These are phyloP conservation scores for Chrysosporium keratinophilum DNA, from an alignment of 2,329 filamentous ascomycete species.

Conservation along the genomic window DNA sequence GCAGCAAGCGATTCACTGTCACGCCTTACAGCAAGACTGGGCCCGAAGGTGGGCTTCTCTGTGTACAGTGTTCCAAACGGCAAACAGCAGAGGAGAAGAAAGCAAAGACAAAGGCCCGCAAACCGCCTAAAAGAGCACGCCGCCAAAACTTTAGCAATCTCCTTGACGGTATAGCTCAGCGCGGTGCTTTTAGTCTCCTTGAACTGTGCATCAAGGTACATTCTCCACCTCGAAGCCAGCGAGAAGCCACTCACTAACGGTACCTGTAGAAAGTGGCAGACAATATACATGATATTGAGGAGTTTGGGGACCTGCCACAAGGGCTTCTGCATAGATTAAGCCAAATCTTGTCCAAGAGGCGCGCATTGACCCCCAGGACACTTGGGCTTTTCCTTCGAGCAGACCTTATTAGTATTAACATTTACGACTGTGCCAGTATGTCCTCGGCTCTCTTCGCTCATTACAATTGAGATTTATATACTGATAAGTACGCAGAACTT, in stretches of 20 bases:
- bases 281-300: conserved; percentile 54
- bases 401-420: conserved; percentile 46
- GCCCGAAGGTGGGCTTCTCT: conserved; percentile 76
- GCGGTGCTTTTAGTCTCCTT: conserved; percentile 35
- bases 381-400: conserved; percentile 41
- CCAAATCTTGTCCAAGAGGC: conserved; percentile 54
- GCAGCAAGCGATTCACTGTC: conserved; percentile 81
- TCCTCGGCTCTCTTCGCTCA: conserved; percentile 11
- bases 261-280: conserved; percentile 46
- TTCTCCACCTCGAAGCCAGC: not conserved
- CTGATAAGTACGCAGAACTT: conserved; percentile 44
- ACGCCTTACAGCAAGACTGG: conserved; percentile 78
- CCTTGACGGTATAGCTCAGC: conserved; percentile 56
- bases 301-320: conserved; percentile 53
- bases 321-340: conserved; percentile 48
- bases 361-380: conserved; percentile 43
- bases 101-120: conserved; percentile 44
- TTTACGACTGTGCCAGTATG: conserved; percentile 52
- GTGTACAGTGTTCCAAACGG: conserved; percentile 67
- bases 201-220: conserved; percentile 50
- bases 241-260: not conserved
- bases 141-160: conserved; percentile 74
- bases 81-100: conserved; percentile 55
- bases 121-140: conserved; percentile 50
- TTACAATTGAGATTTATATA: not conserved